These are phyloP conservation scores for Chlorella sp. DNA, from an alignment of 139 green algal genomes.

Conservation along the genomic window DNA sequence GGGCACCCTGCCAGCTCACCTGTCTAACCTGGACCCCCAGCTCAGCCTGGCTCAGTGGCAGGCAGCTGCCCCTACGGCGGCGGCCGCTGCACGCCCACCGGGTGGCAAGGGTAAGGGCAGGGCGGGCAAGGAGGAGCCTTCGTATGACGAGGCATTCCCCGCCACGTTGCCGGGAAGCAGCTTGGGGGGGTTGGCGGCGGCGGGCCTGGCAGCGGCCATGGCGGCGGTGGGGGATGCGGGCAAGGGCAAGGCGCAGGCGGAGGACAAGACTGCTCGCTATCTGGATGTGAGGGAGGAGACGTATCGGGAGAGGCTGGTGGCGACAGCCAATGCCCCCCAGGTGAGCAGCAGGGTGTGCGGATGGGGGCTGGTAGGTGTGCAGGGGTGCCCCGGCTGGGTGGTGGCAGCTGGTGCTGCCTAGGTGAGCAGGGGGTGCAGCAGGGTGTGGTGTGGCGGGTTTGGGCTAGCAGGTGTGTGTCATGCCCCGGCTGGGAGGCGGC, in stretches of 20 bases:
- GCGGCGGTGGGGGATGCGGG: slow-evolving; percentile 10
- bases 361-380: no score
- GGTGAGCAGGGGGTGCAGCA: no score
- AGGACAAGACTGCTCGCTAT: slow-evolving; percentile 37
- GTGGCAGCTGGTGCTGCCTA: no score
- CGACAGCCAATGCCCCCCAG: slow-evolving; percentile 25
- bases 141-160: slow-evolving; percentile 7
- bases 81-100: background rate
- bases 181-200: background rate
- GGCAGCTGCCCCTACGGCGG: background rate
- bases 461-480: no score
- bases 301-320: slow-evolving; percentile 38
- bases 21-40: slow-evolving; percentile 59
- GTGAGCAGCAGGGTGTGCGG: background rate
- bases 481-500: no score
- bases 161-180: background rate
- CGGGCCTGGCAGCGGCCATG: background rate
- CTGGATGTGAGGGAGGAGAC: slow-evolving; percentile 40
- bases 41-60: slow-evolving; percentile 33
- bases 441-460: no score
- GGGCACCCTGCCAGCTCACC: slow-evolving; percentile 57
- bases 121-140: background rate
- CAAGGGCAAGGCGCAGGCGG: background rate
- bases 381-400: no score
- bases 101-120: background rate